Conservation (phyloP, 805 yeast species). For the Yarrowia sp. region DNA sequence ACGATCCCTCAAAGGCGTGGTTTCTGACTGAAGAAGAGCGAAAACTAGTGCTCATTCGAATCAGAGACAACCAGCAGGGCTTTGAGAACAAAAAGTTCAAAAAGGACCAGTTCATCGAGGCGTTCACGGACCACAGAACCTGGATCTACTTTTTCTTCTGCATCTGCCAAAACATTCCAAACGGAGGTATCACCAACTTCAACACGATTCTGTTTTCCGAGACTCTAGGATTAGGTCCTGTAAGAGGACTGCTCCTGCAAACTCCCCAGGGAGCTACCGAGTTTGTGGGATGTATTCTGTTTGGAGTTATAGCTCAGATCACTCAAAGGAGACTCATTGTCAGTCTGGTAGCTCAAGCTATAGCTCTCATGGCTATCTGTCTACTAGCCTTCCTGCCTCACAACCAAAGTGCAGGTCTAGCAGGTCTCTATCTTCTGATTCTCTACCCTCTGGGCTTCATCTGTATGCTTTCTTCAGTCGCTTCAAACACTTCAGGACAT, state of each 20-base stretch:
- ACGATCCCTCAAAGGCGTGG: conserved; percentile 59
- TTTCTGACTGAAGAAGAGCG: conserved; percentile 57
- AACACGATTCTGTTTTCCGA: conserved; percentile 54
- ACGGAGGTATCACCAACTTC: conserved; percentile 63
- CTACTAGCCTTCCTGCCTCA: conserved; percentile 55
- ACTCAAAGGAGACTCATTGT: conserved; percentile 42
- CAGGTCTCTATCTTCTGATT: conserved; percentile 53
- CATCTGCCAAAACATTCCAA: conserved; percentile 54
- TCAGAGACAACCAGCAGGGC: conserved; percentile 62
- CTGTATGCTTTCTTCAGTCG: conserved; percentile 53
- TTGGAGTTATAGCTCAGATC: conserved; percentile 41
- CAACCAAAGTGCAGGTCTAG: conserved; percentile 51
- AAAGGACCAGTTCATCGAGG: conserved; percentile 60
- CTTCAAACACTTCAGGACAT: conserved; percentile 69
- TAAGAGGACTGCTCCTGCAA: conserved; percentile 50
- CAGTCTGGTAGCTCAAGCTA: conserved; percentile 60
- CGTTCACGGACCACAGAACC: conserved; percentile 57
- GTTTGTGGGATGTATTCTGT: conserved; percentile 41
- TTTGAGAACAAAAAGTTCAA: conserved; percentile 62
- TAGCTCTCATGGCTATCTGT: conserved; percentile 55
- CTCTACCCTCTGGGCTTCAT: conserved; percentile 48
- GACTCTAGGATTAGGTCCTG: conserved; percentile 38
- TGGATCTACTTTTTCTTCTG: conserved; percentile 57
- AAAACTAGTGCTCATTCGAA: conserved; percentile 59
- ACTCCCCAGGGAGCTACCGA: conserved; percentile 51